phyloP scores from a whole-genome alignment of 805 yeast species.

The Metschnikowia peoriensis region DNA sequence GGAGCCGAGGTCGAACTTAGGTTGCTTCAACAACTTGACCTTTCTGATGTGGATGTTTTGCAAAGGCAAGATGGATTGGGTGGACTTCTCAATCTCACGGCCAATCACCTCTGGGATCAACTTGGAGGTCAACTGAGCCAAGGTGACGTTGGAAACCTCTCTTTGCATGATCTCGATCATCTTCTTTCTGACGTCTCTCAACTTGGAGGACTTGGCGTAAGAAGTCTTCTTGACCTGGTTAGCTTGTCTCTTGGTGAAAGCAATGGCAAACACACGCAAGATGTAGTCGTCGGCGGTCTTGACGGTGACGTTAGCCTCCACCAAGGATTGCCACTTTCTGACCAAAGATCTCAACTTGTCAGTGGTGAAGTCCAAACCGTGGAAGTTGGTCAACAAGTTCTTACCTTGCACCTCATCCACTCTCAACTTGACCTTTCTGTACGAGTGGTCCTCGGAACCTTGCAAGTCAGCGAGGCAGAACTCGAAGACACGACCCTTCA shows the following conservation, averaged over 20 bases:
- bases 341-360: slow-evolving; percentile 97
- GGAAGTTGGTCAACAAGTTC: slow-evolving; percentile 98
- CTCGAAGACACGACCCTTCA: slow-evolving; percentile 97
- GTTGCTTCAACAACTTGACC: slow-evolving; percentile 97
- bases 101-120: slow-evolving; percentile 98
- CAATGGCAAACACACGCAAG: slow-evolving; percentile 94
- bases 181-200: slow-evolving; percentile 96
- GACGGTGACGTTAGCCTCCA: slow-evolving; percentile 97
- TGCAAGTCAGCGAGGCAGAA: slow-evolving; percentile 95
- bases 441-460: slow-evolving; percentile 98
- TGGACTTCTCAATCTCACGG: slow-evolving; percentile 96
- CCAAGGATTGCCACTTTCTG: slow-evolving; percentile 98
- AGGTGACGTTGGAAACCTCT: slow-evolving; percentile 92
- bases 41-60: slow-evolving; percentile 99
- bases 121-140: slow-evolving; percentile 95
- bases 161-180: slow-evolving; percentile 94
- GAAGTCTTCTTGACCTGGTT: slow-evolving; percentile 97
- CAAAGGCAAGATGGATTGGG: slow-evolving; percentile 93
- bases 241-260: slow-evolving; percentile 96
- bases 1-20: slow-evolving; percentile 97
- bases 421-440: slow-evolving; percentile 96
- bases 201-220: slow-evolving; percentile 96
- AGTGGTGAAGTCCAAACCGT: slow-evolving; percentile 97
- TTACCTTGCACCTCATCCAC: slow-evolving; percentile 99
- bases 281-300: slow-evolving; percentile 98